These are phyloP conservation scores for Diutina mesorugosa DNA, from an alignment of 1,139 yeast species.

Conservation along the genomic window DNA sequence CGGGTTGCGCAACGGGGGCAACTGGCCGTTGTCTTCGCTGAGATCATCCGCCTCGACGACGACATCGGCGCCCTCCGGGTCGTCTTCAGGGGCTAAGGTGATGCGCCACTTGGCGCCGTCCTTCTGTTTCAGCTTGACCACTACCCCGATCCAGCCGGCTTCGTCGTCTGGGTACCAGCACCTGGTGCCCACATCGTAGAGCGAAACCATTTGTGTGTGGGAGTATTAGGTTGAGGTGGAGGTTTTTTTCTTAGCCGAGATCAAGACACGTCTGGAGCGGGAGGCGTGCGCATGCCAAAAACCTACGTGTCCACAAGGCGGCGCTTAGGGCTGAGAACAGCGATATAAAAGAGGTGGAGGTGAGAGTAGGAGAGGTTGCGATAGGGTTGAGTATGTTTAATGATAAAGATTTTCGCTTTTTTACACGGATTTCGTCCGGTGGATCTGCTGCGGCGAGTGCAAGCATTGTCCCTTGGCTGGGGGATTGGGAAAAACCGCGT, in stretches of 20 bases:
- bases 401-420: too few relatives aligned
- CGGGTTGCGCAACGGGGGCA: constrained; percentile 86
- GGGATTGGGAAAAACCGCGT: too few relatives aligned
- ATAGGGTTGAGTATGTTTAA: too few relatives aligned
- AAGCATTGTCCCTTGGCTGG: too few relatives aligned
- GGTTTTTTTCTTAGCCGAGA: not conserved
- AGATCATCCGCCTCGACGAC: constrained; percentile 41
- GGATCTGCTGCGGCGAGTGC: too few relatives aligned
- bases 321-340: not conserved
- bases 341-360: too few relatives aligned
- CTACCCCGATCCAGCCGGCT: constrained; percentile 88
- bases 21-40: constrained; percentile 35
- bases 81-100: constrained; percentile 45
- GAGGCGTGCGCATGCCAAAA: not conserved
- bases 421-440: too few relatives aligned
- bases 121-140: constrained; percentile 43
- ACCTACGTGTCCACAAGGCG: not conserved
- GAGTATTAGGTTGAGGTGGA: not conserved
- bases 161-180: constrained; percentile 92
- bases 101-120: constrained; percentile 43
- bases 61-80: constrained; percentile 19
- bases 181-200: constrained; percentile 22
- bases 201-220: not conserved
- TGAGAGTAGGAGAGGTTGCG: too few relatives aligned
- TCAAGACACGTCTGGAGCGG: not conserved